These are phyloP conservation scores for Venturia oleaginea DNA, from an alignment of 2,329 filamentous ascomycete genomes.

Conservation along the genomic window DNA sequence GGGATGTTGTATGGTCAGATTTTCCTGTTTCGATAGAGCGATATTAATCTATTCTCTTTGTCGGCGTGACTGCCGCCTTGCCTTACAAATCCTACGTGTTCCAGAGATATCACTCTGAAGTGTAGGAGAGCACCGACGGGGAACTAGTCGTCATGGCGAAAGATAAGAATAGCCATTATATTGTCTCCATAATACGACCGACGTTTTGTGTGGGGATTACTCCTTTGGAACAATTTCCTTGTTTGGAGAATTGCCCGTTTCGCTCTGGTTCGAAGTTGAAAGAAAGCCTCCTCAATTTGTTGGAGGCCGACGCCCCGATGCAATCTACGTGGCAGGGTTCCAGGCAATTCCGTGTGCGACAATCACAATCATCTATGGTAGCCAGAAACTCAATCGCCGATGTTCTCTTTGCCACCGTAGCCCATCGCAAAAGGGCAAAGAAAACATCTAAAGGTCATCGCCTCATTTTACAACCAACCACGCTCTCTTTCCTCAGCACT, in stretches of 20 bases:
- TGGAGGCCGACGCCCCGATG: too few relatives aligned
- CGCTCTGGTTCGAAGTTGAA: not conserved
- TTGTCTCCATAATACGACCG: not conserved
- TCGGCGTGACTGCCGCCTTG: not conserved
- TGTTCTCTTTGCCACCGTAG: too few relatives aligned
- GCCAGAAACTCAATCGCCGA: too few relatives aligned
- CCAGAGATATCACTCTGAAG: not conserved
- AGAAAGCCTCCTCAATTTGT: too few relatives aligned
- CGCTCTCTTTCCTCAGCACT: too few relatives aligned
- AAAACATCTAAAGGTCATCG: too few relatives aligned
- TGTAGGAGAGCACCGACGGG: too few relatives aligned
- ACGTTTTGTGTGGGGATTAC: constrained; percentile 1
- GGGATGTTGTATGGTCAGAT: not conserved
- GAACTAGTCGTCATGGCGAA: not conserved
- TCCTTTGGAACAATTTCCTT: constrained; percentile 3
- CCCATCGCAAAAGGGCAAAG: too few relatives aligned
- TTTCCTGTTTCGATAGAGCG: not conserved
- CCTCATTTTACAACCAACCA: too few relatives aligned
- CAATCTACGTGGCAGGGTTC: too few relatives aligned
- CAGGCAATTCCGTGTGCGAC: too few relatives aligned
- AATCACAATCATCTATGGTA: too few relatives aligned
- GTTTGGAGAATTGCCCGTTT: constrained; percentile 7
- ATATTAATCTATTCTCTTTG: not conserved
- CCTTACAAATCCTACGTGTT: not conserved
- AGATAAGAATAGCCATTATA: not conserved